Evolutionary conservation across 2,329 filamentous ascomycete genomes (phyloP).

Genomic region (Colletotrichum cordylinicola): DNA sequence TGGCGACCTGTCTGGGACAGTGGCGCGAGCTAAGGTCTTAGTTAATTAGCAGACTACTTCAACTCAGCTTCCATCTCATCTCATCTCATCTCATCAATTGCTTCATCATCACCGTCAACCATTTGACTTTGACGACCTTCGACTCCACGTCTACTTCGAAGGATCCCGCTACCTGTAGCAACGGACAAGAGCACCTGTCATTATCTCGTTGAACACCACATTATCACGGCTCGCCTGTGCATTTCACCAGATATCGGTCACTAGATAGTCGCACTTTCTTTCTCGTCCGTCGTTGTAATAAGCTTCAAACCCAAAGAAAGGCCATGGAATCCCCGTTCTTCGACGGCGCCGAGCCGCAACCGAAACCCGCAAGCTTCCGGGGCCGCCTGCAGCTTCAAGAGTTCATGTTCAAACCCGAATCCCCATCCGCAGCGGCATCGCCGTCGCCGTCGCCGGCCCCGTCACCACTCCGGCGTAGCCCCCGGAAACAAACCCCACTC

Average conservation of each 20-base stretch:
- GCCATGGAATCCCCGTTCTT: constrained; percentile 14
- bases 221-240: not conserved
- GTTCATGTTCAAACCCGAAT: constrained; percentile 42
- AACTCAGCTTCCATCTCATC: not conserved
- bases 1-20: not conserved
- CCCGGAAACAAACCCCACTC: constrained; percentile 28
- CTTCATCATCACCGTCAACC: not conserved
- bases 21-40: not conserved
- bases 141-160: not conserved
- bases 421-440: not conserved
- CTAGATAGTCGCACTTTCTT: not conserved
- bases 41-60: not conserved
- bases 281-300: not conserved
- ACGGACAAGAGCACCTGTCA: not conserved
- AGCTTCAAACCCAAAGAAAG: not conserved
- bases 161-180: not conserved
- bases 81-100: not conserved
- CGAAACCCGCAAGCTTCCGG: constrained; percentile 42
- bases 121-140: not conserved
- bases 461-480: constrained; percentile 35
- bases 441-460: not conserved
- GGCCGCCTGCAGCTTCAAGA: constrained; percentile 49
- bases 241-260: not conserved
- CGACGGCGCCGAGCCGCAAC: not conserved
- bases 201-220: not conserved